Conservation (phyloP, 2,329 filamentous ascomycete species). For the Pleomassaria siparia region DNA sequence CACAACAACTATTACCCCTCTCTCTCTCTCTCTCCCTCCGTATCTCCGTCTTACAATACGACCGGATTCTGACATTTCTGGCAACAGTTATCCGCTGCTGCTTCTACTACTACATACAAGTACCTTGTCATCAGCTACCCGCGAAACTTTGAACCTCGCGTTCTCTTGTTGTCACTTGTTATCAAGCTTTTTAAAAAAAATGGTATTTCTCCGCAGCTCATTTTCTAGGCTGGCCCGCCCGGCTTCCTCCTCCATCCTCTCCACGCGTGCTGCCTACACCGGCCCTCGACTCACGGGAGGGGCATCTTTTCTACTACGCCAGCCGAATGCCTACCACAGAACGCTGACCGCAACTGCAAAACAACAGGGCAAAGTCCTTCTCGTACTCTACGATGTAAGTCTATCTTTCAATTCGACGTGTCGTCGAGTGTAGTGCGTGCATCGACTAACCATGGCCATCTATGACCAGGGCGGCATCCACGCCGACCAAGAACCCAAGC, state of each 20-base stretch:
- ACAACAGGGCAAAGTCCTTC: conserved; percentile 91
- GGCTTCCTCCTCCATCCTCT: conserved; percentile 55
- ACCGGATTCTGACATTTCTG: conserved; percentile 5
- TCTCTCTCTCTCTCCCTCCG: background rate
- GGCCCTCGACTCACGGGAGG: conserved; percentile 43
- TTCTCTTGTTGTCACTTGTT: conserved; percentile 11
- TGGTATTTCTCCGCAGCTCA: conserved; percentile 66
- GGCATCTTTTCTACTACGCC: conserved; percentile 48
- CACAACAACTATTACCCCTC: background rate
- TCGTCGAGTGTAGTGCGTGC: too few relatives aligned
- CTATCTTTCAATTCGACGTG: too few relatives aligned
- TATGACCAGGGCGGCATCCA: conserved; percentile 79
- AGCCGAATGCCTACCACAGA: conserved; percentile 57
- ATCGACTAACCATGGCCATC: conserved; percentile 27
- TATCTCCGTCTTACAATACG: background rate
- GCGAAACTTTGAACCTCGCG: background rate
- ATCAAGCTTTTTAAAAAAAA: conserved; percentile 47
- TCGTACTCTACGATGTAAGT: conserved; percentile 88
- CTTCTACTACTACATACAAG: conserved; percentile 3
- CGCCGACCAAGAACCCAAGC: conserved; percentile 81
- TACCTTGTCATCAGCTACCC: background rate
- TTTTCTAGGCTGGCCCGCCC: conserved; percentile 60
- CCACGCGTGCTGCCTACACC: conserved; percentile 46
- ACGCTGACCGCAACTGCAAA: conserved; percentile 66
- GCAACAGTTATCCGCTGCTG: conserved; percentile 16